phyloP scores from a whole-genome alignment of 2,329 filamentous ascomycete genomes.

The Fusarium coffeatum region DNA sequence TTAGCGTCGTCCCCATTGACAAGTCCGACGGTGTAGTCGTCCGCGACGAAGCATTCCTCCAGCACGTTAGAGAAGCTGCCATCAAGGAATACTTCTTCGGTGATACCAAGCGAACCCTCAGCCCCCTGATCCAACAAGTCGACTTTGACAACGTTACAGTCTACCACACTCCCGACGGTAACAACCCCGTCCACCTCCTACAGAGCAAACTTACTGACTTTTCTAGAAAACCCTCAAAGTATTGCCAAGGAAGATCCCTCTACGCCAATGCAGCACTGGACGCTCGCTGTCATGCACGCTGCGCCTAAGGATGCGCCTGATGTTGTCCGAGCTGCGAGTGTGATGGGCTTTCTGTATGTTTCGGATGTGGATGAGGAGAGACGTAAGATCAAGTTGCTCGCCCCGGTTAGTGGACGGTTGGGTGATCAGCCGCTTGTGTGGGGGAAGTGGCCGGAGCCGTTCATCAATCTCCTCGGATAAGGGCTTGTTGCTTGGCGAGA shows the following conservation, averaged over 20 bases:
- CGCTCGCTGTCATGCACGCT: slow-evolving; percentile 87
- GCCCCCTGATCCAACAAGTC: slow-evolving; percentile 87
- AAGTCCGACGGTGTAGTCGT: slow-evolving; percentile 88
- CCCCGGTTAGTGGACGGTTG: slow-evolving; percentile 84
- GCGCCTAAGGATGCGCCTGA: slow-evolving; percentile 75
- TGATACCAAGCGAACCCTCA: slow-evolving; percentile 78
- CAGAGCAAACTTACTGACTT: slow-evolving; percentile 21
- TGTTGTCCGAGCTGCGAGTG: slow-evolving; percentile 80
- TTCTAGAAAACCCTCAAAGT: slow-evolving; percentile 50
- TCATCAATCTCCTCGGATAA: slow-evolving; percentile 77
- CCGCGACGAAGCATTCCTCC: slow-evolving; percentile 79
- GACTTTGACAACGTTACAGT: slow-evolving; percentile 80
- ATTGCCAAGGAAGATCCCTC: slow-evolving; percentile 75
- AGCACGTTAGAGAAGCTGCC: slow-evolving; percentile 76
- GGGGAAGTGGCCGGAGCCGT: slow-evolving; percentile 88
- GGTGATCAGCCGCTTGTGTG: slow-evolving; percentile 84
- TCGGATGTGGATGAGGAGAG: slow-evolving; percentile 89
- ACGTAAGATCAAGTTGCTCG: slow-evolving; percentile 81
- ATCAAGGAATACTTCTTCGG: slow-evolving; percentile 98
- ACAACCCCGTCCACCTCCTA: slow-evolving; percentile 38
- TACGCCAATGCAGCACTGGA: slow-evolving; percentile 78
- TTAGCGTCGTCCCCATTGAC: slow-evolving; percentile 81
- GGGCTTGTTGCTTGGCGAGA: background rate
- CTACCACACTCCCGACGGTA: slow-evolving; percentile 75
- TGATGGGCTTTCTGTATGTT: slow-evolving; percentile 94